Conservation (phyloP, 306 rosid genomes). For the Mimosa bimucronata region DNA sequence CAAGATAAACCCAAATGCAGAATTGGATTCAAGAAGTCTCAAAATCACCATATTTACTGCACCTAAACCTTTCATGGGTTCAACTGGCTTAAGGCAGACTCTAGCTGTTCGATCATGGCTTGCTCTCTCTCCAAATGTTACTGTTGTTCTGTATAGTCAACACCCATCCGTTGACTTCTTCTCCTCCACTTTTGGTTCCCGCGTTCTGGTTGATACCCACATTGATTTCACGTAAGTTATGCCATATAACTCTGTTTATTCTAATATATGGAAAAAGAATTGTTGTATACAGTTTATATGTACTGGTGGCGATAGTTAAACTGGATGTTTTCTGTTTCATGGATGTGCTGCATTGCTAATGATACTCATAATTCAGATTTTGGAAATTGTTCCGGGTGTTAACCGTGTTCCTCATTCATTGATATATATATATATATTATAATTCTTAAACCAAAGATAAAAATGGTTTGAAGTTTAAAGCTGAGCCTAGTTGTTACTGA, state of each 20-base stretch:
- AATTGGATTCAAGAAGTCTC: conserved; percentile 39
- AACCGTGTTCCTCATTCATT: not conserved
- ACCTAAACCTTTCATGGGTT: conserved; percentile 69
- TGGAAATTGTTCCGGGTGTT: too few relatives aligned
- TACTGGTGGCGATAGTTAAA: conserved; percentile 15
- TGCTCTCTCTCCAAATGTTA: conserved; percentile 62
- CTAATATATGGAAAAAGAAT: not conserved
- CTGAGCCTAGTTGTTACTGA: conserved; percentile 8
- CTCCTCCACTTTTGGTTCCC: conserved; percentile 54
- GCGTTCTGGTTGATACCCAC: conserved; percentile 66
- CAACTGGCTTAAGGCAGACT: conserved; percentile 60
- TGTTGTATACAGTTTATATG: not conserved
- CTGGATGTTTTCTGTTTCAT: not conserved
- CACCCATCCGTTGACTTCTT: conserved; percentile 72
- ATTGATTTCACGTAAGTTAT: conserved; percentile 86
- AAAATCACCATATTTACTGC: conserved; percentile 72
- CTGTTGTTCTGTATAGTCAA: conserved; percentile 66
- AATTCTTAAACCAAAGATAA: not conserved
- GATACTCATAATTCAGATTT: not conserved
- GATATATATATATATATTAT: not conserved
- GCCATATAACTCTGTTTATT: not conserved
- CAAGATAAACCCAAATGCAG: conserved; percentile 22
- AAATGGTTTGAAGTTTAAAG: not conserved
- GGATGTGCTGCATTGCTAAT: conserved; percentile 14
- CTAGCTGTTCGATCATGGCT: conserved; percentile 86